These are phyloP conservation scores for Lichina pygmaea DNA, from an alignment of 495 filamentous ascomycete genomes.

Conservation along the genomic window DNA sequence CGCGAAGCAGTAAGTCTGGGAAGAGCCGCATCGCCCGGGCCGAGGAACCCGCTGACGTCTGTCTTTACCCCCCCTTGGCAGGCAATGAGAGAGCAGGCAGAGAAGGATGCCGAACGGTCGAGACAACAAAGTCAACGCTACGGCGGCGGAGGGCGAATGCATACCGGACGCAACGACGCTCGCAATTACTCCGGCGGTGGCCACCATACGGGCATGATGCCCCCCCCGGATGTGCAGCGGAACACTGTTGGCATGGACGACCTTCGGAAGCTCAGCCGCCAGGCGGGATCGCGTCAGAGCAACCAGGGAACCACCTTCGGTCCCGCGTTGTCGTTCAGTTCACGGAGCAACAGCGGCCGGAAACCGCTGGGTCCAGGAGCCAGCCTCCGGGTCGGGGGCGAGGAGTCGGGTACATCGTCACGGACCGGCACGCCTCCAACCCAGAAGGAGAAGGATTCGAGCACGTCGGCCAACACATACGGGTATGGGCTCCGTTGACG, in stretches of 20 bases:
- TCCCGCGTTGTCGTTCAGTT: constrained; percentile 49
- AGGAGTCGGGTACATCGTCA: constrained; percentile 62
- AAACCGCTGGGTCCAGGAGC: constrained; percentile 45
- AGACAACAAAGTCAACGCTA: constrained; percentile 22
- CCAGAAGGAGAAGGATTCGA: constrained; percentile 24
- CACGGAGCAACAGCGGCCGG: constrained; percentile 58
- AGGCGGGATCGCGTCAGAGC: constrained; percentile 30
- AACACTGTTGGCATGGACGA: constrained; percentile 79
- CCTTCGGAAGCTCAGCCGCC: constrained; percentile 43
- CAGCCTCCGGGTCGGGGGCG: constrained; percentile 37
- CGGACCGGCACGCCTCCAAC: constrained; percentile 66
- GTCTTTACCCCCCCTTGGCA: constrained; percentile 8
- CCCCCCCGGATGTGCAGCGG: constrained; percentile 38
- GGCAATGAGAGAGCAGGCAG: constrained; percentile 41
- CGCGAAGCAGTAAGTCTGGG: constrained; percentile 39
- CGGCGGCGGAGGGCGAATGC: constrained; percentile 28
- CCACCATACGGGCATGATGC: constrained; percentile 28
- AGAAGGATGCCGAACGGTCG: constrained; percentile 33
- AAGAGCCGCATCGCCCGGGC: no score
- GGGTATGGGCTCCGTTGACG: constrained; percentile 26
- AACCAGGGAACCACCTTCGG: constrained; percentile 34
- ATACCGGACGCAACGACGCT: constrained; percentile 60
- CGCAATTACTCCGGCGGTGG: constrained; percentile 42
- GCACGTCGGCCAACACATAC: constrained; percentile 61
- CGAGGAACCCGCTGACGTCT: no score